Conservation (phyloP, 2,329 filamentous ascomycete genomes). For the Fonsecaea erecta region DNA sequence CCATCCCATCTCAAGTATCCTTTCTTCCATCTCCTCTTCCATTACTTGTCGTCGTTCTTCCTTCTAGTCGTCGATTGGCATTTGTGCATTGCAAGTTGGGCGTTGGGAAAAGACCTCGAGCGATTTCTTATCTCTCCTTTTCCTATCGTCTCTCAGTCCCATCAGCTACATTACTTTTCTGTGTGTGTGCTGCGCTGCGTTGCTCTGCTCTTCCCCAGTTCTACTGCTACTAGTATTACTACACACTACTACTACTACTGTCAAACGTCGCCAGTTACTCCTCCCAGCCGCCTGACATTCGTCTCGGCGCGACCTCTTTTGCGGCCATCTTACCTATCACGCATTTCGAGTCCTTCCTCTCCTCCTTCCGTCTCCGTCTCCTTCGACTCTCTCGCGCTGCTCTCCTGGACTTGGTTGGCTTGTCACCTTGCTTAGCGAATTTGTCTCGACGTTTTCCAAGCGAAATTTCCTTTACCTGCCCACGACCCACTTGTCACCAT, state of each 20-base stretch:
- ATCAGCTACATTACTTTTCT: constrained; percentile 17
- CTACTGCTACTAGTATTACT: constrained; percentile 25
- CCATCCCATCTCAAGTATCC: constrained; percentile 28
- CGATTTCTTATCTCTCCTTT: constrained; percentile 38
- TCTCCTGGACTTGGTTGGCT: constrained; percentile 34
- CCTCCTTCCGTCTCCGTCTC: constrained; percentile 26
- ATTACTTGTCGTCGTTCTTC: constrained; percentile 19
- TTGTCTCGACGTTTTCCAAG: constrained; percentile 30
- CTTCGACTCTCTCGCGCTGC: constrained; percentile 24
- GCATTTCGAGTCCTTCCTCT: constrained; percentile 27
- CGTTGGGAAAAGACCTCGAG: constrained; percentile 36
- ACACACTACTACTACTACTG: constrained; percentile 34
- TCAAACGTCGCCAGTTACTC: constrained; percentile 24
- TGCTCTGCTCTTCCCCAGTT: constrained; percentile 15
- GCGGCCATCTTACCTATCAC: constrained; percentile 24
- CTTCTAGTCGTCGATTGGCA: constrained; percentile 33
- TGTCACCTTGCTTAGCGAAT: constrained; percentile 36
- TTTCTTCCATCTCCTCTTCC: constrained; percentile 31
- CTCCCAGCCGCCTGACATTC: constrained; percentile 22
- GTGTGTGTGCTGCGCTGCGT: constrained; percentile 23
- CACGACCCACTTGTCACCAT: constrained; percentile 19
- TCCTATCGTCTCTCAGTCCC: constrained; percentile 25
- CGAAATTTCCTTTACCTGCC: constrained; percentile 25
- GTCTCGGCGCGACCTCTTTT: constrained; percentile 32
- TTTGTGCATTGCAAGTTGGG: constrained; percentile 38